Conservation (phyloP, 78 protist species). For the Tieghemostelium lacteum region DNA sequence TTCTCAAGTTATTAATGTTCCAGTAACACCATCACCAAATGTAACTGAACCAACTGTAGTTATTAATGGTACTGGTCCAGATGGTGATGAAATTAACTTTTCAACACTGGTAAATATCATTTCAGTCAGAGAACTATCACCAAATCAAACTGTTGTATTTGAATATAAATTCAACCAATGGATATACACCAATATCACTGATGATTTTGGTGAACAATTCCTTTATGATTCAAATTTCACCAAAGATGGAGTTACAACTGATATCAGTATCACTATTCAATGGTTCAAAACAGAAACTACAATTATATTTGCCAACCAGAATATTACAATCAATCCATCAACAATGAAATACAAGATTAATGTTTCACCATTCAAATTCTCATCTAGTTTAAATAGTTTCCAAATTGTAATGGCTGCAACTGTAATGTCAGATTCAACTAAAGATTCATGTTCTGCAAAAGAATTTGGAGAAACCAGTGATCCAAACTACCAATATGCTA, state of each 20-base stretch:
- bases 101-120: neutral
- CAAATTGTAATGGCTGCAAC: slow-evolving; percentile 9
- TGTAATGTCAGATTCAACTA: neutral
- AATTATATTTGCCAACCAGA: neutral
- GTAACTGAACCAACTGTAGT: neutral
- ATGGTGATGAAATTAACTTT: neutral
- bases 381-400: neutral
- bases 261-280: neutral
- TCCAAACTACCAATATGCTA: neutral
- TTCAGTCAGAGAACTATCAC: slow-evolving; percentile 2
- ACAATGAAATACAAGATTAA: slow-evolving; percentile 16
- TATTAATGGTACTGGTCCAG: neutral
- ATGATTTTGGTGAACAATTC: neutral
- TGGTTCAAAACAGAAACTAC: neutral
- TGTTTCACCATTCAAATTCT: neutral
- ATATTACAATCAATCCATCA: neutral
- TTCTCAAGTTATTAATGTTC: neutral
- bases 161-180: slow-evolving; percentile 9
- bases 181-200: neutral
- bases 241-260: neutral
- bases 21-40: neutral
- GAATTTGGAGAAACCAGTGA: neutral
- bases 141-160: neutral
- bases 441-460: neutral
- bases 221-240: no score